Base-by-base conservation (phyloP, 2,329 filamentous ascomycete genomes). In the Fusarium dimerum region DNA sequence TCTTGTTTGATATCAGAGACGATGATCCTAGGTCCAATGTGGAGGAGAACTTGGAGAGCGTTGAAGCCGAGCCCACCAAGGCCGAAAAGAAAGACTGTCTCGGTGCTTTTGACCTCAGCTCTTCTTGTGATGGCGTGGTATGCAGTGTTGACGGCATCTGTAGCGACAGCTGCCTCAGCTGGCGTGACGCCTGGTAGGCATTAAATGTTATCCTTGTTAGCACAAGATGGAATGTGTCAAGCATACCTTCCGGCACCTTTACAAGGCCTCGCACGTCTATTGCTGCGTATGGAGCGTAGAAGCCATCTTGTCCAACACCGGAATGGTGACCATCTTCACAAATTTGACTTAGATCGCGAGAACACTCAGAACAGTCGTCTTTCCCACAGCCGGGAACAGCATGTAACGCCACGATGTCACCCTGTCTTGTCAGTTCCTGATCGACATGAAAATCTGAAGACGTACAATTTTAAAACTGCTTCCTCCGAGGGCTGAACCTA, bases 251-350 rank as follows among this genome's bases (percentile, higher is more conserved):
- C 0, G 60, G 60, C 5, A 62, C 60, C 3, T 52, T 57, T 2
- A 62, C 57, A 1, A 47, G 50, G 5, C 48, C 55, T n/a, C 52
- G 13, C 8, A 61, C 55, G 36, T 70, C 63, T 0, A 71, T 59
- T 0, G 62, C 64, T 0, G 73, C 69, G 39, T 71, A 77, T 1
- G 74, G 71, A 2, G 75, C 73, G 42, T 72, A 75, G 38, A 74
- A 74, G 0, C 75, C 75, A 30, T 77, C 70, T 45, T 75, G 72
- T 0, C 75, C 74, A 17, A 77, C 75, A 0, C 75, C 75, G 1
- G 74, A 74, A 52, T 76, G 73, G 42, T 71, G 69, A 0, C 72
- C 65, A 30, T 42, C 47, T 43, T 71, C 66, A 45, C 72, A 74
- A 0, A 75, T 59, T 52, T 75, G 72, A 4, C 66, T 51, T 1